Conservation (phyloP, 345 rosid species). For the Pelargonium nanum region DNA sequence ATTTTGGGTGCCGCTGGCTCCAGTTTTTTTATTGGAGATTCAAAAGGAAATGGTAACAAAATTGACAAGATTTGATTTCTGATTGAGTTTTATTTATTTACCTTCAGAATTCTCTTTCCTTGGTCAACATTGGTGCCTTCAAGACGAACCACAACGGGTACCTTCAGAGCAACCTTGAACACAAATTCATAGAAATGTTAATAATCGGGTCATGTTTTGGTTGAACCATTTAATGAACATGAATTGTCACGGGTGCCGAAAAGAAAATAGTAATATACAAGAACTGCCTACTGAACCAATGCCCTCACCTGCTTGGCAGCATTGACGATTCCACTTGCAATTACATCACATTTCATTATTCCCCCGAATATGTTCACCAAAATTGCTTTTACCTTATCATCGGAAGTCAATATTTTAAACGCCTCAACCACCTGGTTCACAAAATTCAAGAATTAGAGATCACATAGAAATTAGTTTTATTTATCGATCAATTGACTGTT, state of each 20-base stretch:
- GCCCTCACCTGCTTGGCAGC: constrained; percentile 85
- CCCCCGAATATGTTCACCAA: constrained; percentile 98
- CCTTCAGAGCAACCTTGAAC: constrained; percentile 71
- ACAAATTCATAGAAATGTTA: constrained; percentile 6
- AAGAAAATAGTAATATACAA: neutral
- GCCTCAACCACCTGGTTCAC: constrained; percentile 87
- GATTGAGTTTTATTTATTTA: constrained; percentile 16
- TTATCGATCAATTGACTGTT: neutral
- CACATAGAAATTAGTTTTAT: neutral
- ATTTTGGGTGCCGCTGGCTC: too few relatives aligned
- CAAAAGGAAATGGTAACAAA: neutral
- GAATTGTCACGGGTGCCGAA: neutral
- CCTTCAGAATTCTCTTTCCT: constrained; percentile 94
- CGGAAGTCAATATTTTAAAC: constrained; percentile 92
- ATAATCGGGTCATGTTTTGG: too few relatives aligned
- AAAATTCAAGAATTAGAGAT: constrained; percentile 6
- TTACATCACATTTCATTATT: constrained; percentile 97
- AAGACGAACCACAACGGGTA: constrained; percentile 47
- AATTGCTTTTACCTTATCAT: constrained; percentile 95
- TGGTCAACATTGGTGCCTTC: constrained; percentile 44
- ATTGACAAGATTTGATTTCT: constrained; percentile 2
- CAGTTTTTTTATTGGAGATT: neutral
- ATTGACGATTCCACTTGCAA: constrained; percentile 96
- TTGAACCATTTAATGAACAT: neutral
- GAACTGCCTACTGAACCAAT: neutral